Conservation (phyloP, 1,284 basidiomycete species). For the Pterula multifida region DNA sequence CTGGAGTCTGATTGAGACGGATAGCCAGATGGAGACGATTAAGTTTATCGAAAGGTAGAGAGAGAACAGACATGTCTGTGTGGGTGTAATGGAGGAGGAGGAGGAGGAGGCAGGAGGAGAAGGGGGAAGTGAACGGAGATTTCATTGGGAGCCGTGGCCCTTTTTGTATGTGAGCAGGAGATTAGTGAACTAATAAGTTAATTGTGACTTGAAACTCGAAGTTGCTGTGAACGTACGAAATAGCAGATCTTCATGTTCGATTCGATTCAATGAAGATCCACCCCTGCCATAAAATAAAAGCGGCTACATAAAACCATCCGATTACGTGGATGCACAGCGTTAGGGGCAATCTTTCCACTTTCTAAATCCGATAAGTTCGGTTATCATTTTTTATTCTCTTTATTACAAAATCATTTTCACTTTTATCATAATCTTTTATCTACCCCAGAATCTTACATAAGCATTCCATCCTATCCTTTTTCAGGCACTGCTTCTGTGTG, state of each 20-base stretch:
- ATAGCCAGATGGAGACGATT: not conserved
- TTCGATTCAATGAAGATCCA: not conserved
- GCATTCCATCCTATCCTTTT: no score
- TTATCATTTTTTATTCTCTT: not conserved
- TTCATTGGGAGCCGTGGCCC: not conserved
- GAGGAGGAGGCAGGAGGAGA: no score
- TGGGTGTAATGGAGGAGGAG: not conserved
- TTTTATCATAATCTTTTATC: no score
- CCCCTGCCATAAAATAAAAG: not conserved
- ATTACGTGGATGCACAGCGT: not conserved
- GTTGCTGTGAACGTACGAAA: not conserved
- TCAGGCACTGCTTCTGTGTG: no score
- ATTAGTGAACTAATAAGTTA: not conserved
- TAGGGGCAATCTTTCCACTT: not conserved
- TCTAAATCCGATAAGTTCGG: not conserved
- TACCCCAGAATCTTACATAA: no score
- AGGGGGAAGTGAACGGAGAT: no score
- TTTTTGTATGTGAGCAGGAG: not conserved
- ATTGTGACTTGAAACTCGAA: not conserved
- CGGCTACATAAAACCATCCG: not conserved
- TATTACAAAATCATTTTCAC: not conserved
- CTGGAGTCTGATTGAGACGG: not conserved
- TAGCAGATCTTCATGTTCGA: conserved; percentile 1
- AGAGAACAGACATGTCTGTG: conserved; percentile 1
- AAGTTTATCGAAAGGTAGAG: not conserved